Conservation (phyloP, 352 stramenopile species). For the Phytopythium ostracodes region DNA sequence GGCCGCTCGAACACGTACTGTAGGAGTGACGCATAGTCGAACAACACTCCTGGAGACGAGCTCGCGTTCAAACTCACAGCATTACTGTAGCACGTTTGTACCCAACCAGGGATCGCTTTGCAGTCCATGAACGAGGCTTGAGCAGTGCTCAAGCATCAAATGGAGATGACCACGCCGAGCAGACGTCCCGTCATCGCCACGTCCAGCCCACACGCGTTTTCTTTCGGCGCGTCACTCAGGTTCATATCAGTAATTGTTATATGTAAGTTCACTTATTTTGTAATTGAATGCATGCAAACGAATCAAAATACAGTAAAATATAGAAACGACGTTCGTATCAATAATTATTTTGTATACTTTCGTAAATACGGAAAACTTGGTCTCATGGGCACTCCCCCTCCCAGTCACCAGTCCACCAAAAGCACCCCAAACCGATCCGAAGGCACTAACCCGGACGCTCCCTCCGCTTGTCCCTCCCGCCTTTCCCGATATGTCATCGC, state of each 20-base stretch:
- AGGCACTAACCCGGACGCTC: no score
- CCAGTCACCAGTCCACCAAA: slow-evolving; percentile 1
- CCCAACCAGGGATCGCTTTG: no score
- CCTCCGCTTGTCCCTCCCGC: neutral
- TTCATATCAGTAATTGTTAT: neutral
- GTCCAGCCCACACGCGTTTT: slow-evolving; percentile 2
- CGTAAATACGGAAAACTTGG: neutral
- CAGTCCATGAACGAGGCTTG: no score
- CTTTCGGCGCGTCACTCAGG: neutral
- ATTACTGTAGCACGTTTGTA: no score
- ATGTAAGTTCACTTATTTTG: no score
- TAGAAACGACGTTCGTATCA: no score
- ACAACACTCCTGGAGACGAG: neutral
- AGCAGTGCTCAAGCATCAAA: no score
- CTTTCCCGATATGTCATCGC: slow-evolving; percentile 23
- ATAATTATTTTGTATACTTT: no score
- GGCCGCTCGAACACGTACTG: neutral
- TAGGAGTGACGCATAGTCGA: neutral
- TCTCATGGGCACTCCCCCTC: neutral
- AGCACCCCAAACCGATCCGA: neutral
- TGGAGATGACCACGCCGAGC: neutral
- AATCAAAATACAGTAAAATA: no score
- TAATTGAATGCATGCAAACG: no score
- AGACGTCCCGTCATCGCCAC: neutral
- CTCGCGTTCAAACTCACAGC: no score